A percentile compares a stretch with the other conserved stretches of the same genome.
These are phyloP conservation scores for Ogataea paraovalis DNA, from an alignment of 805 yeast genomes.

Conservation along the genomic window DNA sequence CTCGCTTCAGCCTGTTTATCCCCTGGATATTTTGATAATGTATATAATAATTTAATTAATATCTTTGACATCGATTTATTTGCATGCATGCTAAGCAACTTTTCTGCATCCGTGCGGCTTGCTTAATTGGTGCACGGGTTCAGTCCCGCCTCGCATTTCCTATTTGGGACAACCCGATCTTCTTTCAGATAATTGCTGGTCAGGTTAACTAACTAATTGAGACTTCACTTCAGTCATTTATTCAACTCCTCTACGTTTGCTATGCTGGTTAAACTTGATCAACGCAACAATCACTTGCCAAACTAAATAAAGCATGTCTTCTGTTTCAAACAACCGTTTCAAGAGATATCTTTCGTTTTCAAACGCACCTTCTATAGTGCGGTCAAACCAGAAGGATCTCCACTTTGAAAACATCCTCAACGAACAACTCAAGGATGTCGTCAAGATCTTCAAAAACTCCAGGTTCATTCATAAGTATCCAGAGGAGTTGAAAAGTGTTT, in stretches of 20 bases:
- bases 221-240: too few relatives aligned
- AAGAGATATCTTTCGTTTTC: conserved; percentile 55
- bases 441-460: conserved; percentile 55
- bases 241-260: too few relatives aligned
- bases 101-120: too few relatives aligned
- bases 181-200: too few relatives aligned
- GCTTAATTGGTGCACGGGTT: background rate
- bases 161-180: background rate
- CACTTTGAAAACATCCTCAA: conserved; percentile 58
- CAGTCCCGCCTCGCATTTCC: conserved; percentile 1
- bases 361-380: conserved; percentile 84
- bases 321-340: conserved; percentile 2
- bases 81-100: too few relatives aligned
- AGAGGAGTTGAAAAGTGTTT: conserved; percentile 53
- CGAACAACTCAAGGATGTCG: conserved; percentile 50
- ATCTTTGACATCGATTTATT: too few relatives aligned
- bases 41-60: too few relatives aligned
- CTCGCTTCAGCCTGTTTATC: too few relatives aligned
- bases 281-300: too few relatives aligned
- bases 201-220: too few relatives aligned
- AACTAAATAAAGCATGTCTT: conserved; percentile 2
- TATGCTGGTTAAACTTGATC: too few relatives aligned
- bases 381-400: conserved; percentile 88
- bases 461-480: conserved; percentile 62
- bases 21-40: too few relatives aligned